Evolutionary conservation across 2,329 filamentous ascomycete species (phyloP).

Genomic region (Hypoxylon sp.): DNA sequence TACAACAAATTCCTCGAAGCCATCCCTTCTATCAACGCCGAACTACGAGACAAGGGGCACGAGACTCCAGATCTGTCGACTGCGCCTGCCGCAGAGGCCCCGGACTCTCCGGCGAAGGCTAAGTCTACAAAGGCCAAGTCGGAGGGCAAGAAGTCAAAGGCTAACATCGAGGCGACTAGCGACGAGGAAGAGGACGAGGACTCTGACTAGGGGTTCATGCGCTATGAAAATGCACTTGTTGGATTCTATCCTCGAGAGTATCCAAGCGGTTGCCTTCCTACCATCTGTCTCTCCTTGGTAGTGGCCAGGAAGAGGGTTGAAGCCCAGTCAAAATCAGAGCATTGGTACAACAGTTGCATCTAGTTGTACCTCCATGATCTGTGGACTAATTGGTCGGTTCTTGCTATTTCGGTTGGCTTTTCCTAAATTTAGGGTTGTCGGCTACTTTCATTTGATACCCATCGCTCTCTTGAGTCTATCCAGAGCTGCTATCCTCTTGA

Average conservation of each 20-base stretch:
- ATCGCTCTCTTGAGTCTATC: slow-evolving; percentile 27
- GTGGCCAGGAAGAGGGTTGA: neutral
- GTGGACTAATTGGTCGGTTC: neutral
- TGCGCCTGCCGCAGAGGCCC: slow-evolving; percentile 53
- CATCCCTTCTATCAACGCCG: slow-evolving; percentile 72
- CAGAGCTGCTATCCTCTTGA: neutral
- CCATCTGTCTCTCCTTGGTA: neutral
- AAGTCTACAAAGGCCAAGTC: slow-evolving; percentile 51
- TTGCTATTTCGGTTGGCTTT: slow-evolving; percentile 8
- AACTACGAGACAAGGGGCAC: slow-evolving; percentile 66
- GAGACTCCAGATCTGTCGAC: slow-evolving; percentile 54
- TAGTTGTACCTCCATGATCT: slow-evolving; percentile 3
- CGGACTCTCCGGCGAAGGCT: slow-evolving; percentile 51
- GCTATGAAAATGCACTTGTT: neutral
- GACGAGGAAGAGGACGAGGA: slow-evolving; percentile 68
- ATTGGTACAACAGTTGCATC: neutral
- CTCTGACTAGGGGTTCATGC: slow-evolving; percentile 51
- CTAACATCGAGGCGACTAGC: slow-evolving; percentile 76
- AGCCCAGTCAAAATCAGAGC: neutral
- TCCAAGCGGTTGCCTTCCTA: neutral
- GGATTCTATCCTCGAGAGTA: neutral
- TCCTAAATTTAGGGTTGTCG: slow-evolving; percentile 16
- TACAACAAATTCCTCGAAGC: slow-evolving; percentile 70
- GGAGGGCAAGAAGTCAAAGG: slow-evolving; percentile 62
- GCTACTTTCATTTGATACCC: slow-evolving; percentile 30